Evolutionary conservation across 2,329 filamentous ascomycete genomes (phyloP).

Genomic region (Davidsoniella australis): DNA sequence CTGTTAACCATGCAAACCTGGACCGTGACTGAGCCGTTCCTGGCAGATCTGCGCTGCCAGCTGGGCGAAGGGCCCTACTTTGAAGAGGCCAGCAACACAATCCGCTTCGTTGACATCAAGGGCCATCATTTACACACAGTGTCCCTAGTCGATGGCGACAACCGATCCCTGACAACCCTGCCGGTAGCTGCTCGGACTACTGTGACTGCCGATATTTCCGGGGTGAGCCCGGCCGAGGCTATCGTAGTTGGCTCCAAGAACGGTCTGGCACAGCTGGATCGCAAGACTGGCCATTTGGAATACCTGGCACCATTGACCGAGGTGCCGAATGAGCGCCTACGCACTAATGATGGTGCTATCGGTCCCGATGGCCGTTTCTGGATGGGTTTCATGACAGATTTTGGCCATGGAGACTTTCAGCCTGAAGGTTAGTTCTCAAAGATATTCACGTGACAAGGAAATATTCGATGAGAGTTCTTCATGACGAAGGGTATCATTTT

Average conservation of each 20-base stretch:
- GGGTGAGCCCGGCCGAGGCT: constrained; percentile 40
- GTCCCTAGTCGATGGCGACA: constrained; percentile 41
- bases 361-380: constrained; percentile 71
- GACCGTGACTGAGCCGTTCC: constrained; percentile 35
- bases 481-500: too few species aligned
- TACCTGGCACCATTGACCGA: constrained; percentile 33
- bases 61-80: constrained; percentile 63
- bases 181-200: constrained; percentile 38
- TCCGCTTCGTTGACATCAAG: constrained; percentile 74
- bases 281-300: constrained; percentile 35
- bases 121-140: constrained; percentile 57
- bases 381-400: constrained; percentile 75
- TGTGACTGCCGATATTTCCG: constrained; percentile 65
- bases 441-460: neutral
- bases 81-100: constrained; percentile 43
- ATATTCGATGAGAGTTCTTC: neutral
- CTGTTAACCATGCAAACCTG: constrained; percentile 25
- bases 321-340: constrained; percentile 32
- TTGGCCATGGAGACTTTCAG: constrained; percentile 37
- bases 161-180: constrained; percentile 43
- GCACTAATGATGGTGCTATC: constrained; percentile 67
- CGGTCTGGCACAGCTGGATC: constrained; percentile 64
- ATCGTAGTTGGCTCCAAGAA: constrained; percentile 68
- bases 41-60: constrained; percentile 42
- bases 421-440: constrained; percentile 33